Evolutionary conservation across 1,139 yeast genomes (phyloP), one percentile per base, ranked within the genome.

Genomic region (Scheffersomyces quercinus): DNA sequence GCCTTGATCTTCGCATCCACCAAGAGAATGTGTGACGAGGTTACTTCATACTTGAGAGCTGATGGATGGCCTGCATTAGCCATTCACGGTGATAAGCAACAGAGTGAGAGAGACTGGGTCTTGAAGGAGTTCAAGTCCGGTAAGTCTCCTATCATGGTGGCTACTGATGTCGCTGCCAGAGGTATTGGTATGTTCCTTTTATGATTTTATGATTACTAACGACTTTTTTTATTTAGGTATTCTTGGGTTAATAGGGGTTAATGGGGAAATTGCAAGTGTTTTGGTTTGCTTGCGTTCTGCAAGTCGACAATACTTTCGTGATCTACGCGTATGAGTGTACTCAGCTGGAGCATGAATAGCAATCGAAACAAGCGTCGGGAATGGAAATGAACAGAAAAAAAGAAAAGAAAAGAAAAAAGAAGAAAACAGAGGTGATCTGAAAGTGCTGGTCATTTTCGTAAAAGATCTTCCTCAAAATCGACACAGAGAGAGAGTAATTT

Each of bases 31-130:
- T 96, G 99, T 78, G 99, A 95, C 67, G 97, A 90, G 54, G 82
- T 93, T 59, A 93, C 99, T 37, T 80, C 83, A 56, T 89, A 82
- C 67, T 83, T 95, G 62, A 88, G 99, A 75, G 85, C 86, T 56
- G 98, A 93, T 61, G 99, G 99, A 50, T 93, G 97, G 96, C 97
- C 97, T 54, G 99, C 99, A 43, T 80, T 93, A 68, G 97, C 99
- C 61, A 90, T 93, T 64, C 99, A 93, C 67, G 99, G 99, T 77
- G 99, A 95, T 72, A 93, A 93, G 73, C 90, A 87, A 60, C 99
- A 93, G 77, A 82, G 84, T 65, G 99, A 93, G 74, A 91, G 99
- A 79, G 99, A 93, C 73, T 93, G 98, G 98, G 99, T 93, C 56
- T 78, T 93, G 70, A 79, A 76, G 56, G 97, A 93, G 72, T 93